Conservation (phyloP, 129 eudicot genomes). For the Saposhnikovia divaricata region DNA sequence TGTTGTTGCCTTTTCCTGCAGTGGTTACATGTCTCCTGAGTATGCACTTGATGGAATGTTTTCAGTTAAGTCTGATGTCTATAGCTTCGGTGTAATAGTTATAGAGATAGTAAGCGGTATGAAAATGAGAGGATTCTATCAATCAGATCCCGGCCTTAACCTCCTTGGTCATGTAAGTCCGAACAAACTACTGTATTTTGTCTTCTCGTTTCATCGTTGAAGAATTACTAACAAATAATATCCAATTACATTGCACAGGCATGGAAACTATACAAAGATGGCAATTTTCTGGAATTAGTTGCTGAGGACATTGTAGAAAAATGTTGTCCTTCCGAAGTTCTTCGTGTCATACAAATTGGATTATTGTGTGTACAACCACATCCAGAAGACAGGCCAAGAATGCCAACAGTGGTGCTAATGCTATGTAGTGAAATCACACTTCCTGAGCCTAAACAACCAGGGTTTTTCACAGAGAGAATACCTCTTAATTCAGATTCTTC, state of each 20-base stretch:
- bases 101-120: neutral
- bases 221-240: neutral
- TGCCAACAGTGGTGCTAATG: slow-evolving; percentile 7
- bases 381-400: slow-evolving; percentile 11
- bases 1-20: too few relatives aligned
- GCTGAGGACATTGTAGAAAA: neutral
- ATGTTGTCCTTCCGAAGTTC: neutral
- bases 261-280: slow-evolving; percentile 10
- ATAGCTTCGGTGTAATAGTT: neutral
- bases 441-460: slow-evolving; percentile 9
- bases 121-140: slow-evolving; percentile 1
- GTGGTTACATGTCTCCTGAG: slow-evolving; percentile 8
- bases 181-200: neutral
- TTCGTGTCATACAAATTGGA: neutral
- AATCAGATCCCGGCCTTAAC: slow-evolving; percentile 2
- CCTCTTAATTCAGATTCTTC: slow-evolving; percentile 4
- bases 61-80: slow-evolving; percentile 9
- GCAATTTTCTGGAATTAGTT: neutral
- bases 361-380: slow-evolving; percentile 10
- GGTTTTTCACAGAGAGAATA: slow-evolving; percentile 6
- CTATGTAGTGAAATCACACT: slow-evolving; percentile 5
- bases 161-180: slow-evolving; percentile 3
- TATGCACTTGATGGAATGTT: slow-evolving; percentile 11
- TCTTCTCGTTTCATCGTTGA: neutral
- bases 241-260: neutral